phyloP scores from a whole-genome alignment of 1,284 basidiomycete genomes.

The Trametes polyzona region DNA sequence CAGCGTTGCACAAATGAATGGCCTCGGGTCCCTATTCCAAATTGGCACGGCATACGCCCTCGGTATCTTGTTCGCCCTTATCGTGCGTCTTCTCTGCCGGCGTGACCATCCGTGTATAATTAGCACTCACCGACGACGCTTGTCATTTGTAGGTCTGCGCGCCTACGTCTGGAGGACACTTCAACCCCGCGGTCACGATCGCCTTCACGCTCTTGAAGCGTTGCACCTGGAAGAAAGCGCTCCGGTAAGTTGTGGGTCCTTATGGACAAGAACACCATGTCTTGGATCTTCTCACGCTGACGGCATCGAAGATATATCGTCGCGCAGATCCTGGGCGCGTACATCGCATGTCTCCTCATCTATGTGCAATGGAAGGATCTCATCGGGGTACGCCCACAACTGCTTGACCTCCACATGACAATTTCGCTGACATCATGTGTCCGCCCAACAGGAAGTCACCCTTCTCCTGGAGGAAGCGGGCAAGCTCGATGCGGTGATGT shows the following conservation, averaged over 20 bases:
- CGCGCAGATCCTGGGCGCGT: conserved; percentile 65
- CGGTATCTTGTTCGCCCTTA: conserved; percentile 63
- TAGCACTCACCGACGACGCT: background rate
- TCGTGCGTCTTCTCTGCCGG: conserved; percentile 22
- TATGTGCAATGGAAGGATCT: conserved; percentile 64
- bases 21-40: conserved; percentile 56
- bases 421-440: background rate
- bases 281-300: no score
- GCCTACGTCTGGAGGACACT: conserved; percentile 64
- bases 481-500: conserved; percentile 46
- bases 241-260: conserved; percentile 41
- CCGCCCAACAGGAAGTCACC: conserved; percentile 41
- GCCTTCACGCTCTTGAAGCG: conserved; percentile 54
- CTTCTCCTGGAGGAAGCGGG: conserved; percentile 47
- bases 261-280: background rate
- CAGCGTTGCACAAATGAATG: conserved; percentile 41
- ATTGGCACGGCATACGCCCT: conserved; percentile 63
- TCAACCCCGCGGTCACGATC: conserved; percentile 64
- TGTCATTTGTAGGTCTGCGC: conserved; percentile 41
- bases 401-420: background rate
- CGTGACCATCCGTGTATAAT: background rate
- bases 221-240: conserved; percentile 57
- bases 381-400: conserved; percentile 40
- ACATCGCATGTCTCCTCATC: conserved; percentile 58
- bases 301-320: conserved; percentile 55